Base-by-base conservation (phyloP, 1,139 yeast genomes). In the Candida labiduridarum region DNA sequence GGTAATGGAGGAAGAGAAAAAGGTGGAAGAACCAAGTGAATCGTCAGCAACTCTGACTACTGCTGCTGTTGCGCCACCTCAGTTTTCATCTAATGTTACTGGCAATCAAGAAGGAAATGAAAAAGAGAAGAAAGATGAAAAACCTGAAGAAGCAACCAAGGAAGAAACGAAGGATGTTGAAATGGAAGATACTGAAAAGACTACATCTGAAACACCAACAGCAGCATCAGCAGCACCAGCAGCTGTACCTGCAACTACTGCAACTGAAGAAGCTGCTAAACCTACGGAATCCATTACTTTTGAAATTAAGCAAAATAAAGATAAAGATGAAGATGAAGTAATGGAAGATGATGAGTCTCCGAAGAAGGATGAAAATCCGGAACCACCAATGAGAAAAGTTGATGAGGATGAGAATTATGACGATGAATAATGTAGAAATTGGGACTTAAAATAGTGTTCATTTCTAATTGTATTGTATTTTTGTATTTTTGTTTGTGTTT, bases 381-480 rank as follows among this genome's bases (percentile, higher is more conserved):
- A 86, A 57, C 84, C 87, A 30, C 90, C 89, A 19, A 83, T 87
- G 64, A 78, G 96, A 61, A 80, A 84, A 58, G 84, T 89, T 25
- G 92, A 86, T 48, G 96, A 88, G 61, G 96, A 89, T 63, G 92
- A 87, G 62, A 82, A 89, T 63, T 89, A 89, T 64, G 96, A 89
- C 64, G 95, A 87, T 52, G 90, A 81, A 38, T 79, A 71, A 47
- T 35, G 11, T 22, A 15, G 29, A 44, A n/a, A 30, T 15, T 12
- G 41, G 25, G 27, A 39, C 35, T 41, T 34, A 15, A 35, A n/a
- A 15, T 39, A 11, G 16, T 42, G 39, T 34, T 16, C 15, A 46
- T 27, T 39, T 42, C 31, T 22, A n/a, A 22, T 5, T 27, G 44
- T 19, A 19, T 19, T 19, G 22, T 19, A 19, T 19, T 19, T 19